A percentile compares a stretch with the other conserved stretches of the same genome.
Conservation (phyloP, 139 green algal genomes). For the Micromonas commoda region DNA sequence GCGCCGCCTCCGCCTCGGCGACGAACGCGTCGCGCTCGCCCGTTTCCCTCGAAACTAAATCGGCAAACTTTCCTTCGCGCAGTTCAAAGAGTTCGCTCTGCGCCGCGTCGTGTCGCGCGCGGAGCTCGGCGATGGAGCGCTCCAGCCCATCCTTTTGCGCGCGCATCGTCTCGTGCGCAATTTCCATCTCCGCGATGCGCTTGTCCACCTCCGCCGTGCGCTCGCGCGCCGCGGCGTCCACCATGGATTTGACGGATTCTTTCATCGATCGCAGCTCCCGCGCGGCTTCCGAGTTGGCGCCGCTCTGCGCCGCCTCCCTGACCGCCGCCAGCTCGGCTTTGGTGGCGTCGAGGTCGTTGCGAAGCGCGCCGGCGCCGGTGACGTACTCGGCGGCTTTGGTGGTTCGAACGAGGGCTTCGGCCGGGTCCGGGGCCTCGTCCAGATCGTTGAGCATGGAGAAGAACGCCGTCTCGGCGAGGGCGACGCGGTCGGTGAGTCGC, state of each 20-base stretch:
- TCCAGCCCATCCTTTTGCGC: neutral
- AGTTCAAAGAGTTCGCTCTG: conserved; percentile 15
- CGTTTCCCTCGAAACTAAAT: neutral
- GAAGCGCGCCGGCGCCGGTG: neutral
- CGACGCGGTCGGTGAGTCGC: neutral
- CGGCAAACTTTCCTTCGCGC: neutral
- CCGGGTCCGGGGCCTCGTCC: neutral
- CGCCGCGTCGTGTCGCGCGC: neutral
- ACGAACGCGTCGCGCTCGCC: neutral
- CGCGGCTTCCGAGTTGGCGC: neutral
- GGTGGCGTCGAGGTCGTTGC: neutral
- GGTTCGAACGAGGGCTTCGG: neutral
- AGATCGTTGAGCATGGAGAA: neutral
- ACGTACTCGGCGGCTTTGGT: neutral
- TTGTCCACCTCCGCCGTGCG: neutral
- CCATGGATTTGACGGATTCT: neutral
- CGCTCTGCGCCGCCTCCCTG: neutral
- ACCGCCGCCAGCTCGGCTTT: neutral
- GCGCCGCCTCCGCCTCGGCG: neutral
- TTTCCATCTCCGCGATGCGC: neutral
- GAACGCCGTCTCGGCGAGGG: neutral
- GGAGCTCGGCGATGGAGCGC: neutral
- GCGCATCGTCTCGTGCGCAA: neutral
- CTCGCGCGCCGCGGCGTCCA: neutral
- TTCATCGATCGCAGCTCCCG: neutral